Percentiles rank a stretch among this genome's conserved stretches.
Conservation (phyloP, 2,329 filamentous ascomycete genomes). For the Seiridium unicorne region DNA sequence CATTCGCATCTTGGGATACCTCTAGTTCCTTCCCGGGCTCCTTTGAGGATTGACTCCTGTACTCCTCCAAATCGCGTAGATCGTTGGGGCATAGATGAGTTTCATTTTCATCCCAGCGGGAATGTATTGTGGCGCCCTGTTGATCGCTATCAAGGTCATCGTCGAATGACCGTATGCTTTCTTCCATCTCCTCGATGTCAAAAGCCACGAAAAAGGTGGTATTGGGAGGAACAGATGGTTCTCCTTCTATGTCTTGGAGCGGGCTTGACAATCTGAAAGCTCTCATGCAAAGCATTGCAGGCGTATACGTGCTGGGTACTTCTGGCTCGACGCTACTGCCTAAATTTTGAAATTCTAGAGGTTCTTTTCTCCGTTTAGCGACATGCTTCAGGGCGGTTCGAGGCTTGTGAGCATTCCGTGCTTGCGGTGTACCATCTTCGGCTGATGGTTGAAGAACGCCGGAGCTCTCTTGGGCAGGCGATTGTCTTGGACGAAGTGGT, state of each 20-base stretch:
- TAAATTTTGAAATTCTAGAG: conserved; percentile 5
- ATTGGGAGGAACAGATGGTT: background rate
- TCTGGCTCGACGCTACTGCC: background rate
- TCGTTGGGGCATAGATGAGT: conserved; percentile 7
- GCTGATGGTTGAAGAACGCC: background rate
- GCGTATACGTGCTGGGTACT: background rate
- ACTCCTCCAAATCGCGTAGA: no score
- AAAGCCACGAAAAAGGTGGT: background rate
- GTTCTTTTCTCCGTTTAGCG: background rate
- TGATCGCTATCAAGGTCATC: background rate
- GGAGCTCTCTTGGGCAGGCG: conserved; percentile 1
- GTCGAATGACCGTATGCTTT: background rate
- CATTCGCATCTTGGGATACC: no score
- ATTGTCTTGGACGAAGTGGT: background rate
- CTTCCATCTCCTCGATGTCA: background rate
- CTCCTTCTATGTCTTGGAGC: background rate
- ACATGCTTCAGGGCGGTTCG: background rate
- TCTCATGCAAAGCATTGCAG: background rate
- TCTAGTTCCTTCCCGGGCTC: no score
- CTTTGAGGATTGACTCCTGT: no score
- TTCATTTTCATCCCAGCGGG: conserved; percentile 8
- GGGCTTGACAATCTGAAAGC: background rate
- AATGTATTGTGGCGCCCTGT: background rate
- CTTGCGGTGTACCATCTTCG: no score
- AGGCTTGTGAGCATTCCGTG: background rate